Evolutionary conservation across 805 yeast species (phyloP).

Genomic region (Metschnikowia rubicola): DNA sequence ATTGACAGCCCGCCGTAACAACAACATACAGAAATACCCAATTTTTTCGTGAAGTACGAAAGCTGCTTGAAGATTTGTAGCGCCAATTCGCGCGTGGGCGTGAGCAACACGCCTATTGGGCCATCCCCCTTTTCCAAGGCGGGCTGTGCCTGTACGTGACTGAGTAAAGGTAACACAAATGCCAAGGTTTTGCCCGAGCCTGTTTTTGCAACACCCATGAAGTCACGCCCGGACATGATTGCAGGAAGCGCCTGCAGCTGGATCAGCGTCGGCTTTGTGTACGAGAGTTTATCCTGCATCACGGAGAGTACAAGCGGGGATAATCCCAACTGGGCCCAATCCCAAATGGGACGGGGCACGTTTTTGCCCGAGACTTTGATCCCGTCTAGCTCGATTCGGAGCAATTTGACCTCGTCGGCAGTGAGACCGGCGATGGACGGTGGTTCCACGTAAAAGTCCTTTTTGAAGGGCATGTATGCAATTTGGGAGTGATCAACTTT

Average conservation of each 20-base stretch:
- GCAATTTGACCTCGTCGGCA: constrained; percentile 51
- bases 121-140: constrained; percentile 55
- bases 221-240: constrained; percentile 84
- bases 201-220: constrained; percentile 92
- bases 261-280: constrained; percentile 72
- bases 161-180: constrained; percentile 75
- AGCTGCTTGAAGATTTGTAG: constrained; percentile 74
- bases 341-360: constrained; percentile 61
- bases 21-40: constrained; percentile 58
- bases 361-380: constrained; percentile 59
- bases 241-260: constrained; percentile 91
- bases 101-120: constrained; percentile 74
- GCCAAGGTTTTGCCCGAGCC: constrained; percentile 96
- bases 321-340: constrained; percentile 82
- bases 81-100: constrained; percentile 93
- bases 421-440: constrained; percentile 47
- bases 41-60: constrained; percentile 49
- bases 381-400: constrained; percentile 56
- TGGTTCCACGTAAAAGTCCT: constrained; percentile 61
- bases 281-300: constrained; percentile 49
- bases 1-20: constrained; percentile 91
- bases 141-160: constrained; percentile 78
- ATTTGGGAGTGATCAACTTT: constrained; percentile 43
- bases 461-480: constrained; percentile 53
- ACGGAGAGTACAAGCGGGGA: constrained; percentile 55